phyloP scores from a whole-genome alignment of 208 protist genomes.

The Balamuthia mandrillaris region DNA sequence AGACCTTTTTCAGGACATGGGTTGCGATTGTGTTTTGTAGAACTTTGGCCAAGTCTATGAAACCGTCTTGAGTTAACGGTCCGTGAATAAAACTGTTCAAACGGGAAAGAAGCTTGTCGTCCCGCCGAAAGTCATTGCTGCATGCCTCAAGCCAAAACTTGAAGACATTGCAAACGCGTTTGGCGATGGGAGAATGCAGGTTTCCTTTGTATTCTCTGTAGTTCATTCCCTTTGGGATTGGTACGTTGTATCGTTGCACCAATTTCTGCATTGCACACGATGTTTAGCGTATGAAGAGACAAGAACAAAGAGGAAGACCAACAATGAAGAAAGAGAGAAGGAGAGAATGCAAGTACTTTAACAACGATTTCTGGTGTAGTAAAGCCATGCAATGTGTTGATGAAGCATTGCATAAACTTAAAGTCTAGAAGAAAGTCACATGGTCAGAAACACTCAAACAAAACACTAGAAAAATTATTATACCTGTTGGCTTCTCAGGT shows the following conservation, averaged over 20 bases:
- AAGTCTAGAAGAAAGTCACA: neutral
- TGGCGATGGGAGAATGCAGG: slow-evolving; percentile 13
- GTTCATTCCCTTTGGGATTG: neutral
- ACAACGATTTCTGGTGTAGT: neutral
- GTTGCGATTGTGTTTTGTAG: neutral
- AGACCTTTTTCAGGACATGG: too few species aligned
- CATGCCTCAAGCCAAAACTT: slow-evolving; percentile 59
- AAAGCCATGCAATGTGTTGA: slow-evolving; percentile 5
- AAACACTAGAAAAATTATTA: neutral
- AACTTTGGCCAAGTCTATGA: neutral
- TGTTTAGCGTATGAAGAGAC: neutral
- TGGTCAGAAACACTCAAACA: neutral
- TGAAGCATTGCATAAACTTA: neutral
- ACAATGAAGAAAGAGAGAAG: too few species aligned
- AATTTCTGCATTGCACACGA: slow-evolving; percentile 41
- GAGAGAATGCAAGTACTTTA: too few species aligned
- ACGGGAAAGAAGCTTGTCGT: too few species aligned
- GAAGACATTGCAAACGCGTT: slow-evolving; percentile 53
- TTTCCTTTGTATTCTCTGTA: slow-evolving; percentile 5
- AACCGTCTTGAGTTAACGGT: neutral
- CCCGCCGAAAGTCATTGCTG: slow-evolving; percentile 48
- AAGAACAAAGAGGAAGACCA: neutral
- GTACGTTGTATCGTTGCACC: slow-evolving; percentile 47
- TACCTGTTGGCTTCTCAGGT: neutral
- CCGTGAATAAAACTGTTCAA: neutral